Base-by-base conservation (phyloP, 768 basidiomycete species). In the Pholiota microspora region DNA sequence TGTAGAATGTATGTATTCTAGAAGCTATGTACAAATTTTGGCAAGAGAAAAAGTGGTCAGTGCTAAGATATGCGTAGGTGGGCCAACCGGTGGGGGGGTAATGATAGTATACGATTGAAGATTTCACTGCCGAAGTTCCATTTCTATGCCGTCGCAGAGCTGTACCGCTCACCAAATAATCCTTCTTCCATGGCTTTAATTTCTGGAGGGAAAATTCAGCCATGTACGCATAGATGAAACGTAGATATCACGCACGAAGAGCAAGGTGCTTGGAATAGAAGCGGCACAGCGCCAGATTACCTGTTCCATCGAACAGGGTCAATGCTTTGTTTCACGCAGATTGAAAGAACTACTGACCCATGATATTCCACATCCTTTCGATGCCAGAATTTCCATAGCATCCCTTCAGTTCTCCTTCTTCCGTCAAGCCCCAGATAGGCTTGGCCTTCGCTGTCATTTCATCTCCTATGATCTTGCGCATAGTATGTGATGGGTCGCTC, bases 251-350 rank as follows among this genome's bases (percentile, higher is more conserved):
- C 85, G 63, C 62, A 88, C 84, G 84, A 45, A 87, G 71, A 0
- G 84, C 85, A 32, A 88, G 36, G 55, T 80, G 79, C 59, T 79
- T 85, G 10, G 85, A 85, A 64, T 82, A 74, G 72, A 82, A 85
- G 5, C 84, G 74, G 53, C 76, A 80, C 53, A 78, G 53, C 1
- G 64, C 64, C 42, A 71, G 61, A 48, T 85, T 85, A 10, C 82
- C 79, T 80, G n/a, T 42, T 53, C 15, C 45, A 12, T 29, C 15
- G 4, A 25, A 10, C 10, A 1, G 8, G 6, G 5, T 35, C 34
- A 35, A n/a, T n/a, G n/a, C n/a, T n/a, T n/a, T n/a, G n/a, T n/a
- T n/a, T 40, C 21, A 10, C 9, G 6, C 2, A 40, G 16, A 18
- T 2, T 16, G n/a, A 3, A 42, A 3, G 5, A n/a, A 6, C 12